Evolutionary conservation across 148 eudicot genomes (phyloP).

Genomic region (Camellia granthamiana): DNA sequence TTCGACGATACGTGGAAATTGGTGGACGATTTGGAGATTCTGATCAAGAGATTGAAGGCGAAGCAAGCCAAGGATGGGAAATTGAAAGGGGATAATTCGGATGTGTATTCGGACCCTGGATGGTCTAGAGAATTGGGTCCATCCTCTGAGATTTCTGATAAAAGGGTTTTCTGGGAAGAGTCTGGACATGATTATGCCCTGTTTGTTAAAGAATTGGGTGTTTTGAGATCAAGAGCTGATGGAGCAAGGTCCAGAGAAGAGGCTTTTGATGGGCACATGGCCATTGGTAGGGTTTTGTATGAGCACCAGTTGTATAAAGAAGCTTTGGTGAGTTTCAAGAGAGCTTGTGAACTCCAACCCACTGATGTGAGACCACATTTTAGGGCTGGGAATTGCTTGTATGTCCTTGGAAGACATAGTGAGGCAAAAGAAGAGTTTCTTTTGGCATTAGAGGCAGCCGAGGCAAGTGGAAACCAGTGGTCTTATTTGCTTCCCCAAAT

Average conservation of each 20-base stretch:
- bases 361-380: constrained; percentile 96
- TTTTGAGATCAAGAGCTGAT: constrained; percentile 72
- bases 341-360: constrained; percentile 89
- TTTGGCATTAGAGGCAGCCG: constrained; percentile 82
- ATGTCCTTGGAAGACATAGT: constrained; percentile 52
- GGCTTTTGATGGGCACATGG: constrained; percentile 98
- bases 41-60: constrained; percentile 64
- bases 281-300: constrained; percentile 83
- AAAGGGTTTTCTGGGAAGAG: constrained; percentile 81
- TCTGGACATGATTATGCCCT: constrained; percentile 58
- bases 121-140: constrained; percentile 94
- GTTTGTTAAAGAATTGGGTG: constrained; percentile 82
- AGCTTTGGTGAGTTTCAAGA: constrained; percentile 72
- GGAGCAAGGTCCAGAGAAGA: constrained; percentile 81
- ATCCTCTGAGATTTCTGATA: constrained; percentile 52
- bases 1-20: constrained; percentile 90
- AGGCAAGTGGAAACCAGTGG: constrained; percentile 88
- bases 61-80: constrained; percentile 71
- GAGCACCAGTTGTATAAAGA: constrained; percentile 72
- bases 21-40: constrained; percentile 80
- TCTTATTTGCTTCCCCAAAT: constrained; percentile 87
- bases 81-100: constrained; percentile 56
- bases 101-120: constrained; percentile 75
- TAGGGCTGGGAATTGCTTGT: constrained; percentile 83
- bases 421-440: constrained; percentile 74